These are phyloP conservation scores for Hemerocallis citrina DNA, from an alignment of 106 monocot genomes.

Conservation along the genomic window DNA sequence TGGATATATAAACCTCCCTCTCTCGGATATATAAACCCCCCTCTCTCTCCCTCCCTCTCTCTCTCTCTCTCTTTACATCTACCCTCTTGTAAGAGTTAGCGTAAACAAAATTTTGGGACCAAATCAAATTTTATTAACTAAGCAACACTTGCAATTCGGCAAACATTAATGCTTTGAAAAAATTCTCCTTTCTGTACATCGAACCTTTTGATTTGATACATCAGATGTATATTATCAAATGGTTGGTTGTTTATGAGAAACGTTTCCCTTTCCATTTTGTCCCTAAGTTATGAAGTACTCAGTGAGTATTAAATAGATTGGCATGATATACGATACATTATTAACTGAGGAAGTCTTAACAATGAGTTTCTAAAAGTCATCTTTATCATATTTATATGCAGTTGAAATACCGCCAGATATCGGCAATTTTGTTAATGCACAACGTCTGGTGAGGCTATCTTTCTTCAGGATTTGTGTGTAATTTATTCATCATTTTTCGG, in stretches of 20 bases:
- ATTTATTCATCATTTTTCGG: slow-evolving; percentile 2
- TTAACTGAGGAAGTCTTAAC: not conserved
- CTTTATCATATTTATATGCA: slow-evolving; percentile 22
- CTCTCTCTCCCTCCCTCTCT: too few species aligned
- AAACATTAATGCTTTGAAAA: not conserved
- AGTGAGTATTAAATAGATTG: not conserved
- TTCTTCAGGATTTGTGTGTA: slow-evolving; percentile 2
- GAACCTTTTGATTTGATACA: not conserved
- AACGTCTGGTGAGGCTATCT: slow-evolving; percentile 74
- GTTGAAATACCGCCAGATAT: slow-evolving; percentile 71
- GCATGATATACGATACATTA: not conserved
- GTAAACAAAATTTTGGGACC: not conserved
- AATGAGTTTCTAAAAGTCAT: not conserved
- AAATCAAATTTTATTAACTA: not conserved
- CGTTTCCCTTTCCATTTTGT: not conserved
- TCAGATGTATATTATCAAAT: not conserved
- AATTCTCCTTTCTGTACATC: not conserved
- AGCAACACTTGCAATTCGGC: not conserved
- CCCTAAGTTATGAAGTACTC: not conserved
- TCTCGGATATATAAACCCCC: not conserved
- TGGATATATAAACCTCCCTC: not conserved
- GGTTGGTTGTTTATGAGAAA: too few species aligned
- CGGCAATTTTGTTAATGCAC: slow-evolving; percentile 54
- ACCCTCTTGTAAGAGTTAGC: not conserved
- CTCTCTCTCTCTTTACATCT: too few species aligned